Evolutionary conservation across 331 rosid species (phyloP).

Genomic region (Cydonia oblonga): DNA sequence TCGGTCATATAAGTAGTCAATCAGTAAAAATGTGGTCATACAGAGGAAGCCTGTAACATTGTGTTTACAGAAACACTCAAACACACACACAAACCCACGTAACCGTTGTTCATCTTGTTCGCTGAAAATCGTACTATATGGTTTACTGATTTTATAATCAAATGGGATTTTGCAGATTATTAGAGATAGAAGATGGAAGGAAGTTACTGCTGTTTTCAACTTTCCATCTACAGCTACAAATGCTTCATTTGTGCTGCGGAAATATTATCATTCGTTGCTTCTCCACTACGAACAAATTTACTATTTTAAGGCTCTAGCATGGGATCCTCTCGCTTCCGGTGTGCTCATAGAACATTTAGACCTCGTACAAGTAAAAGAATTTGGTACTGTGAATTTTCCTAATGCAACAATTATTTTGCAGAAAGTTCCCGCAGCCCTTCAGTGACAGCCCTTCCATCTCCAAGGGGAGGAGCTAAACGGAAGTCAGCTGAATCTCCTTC

Average conservation of each 20-base stretch:
- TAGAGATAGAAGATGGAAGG: conserved; percentile 80
- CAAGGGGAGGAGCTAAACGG: conserved; percentile 22
- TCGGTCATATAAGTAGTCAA: background rate
- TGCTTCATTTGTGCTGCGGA: conserved; percentile 85
- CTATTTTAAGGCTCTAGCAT: conserved; percentile 49
- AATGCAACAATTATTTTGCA: conserved; percentile 15
- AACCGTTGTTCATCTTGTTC: background rate
- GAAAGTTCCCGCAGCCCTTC: conserved; percentile 36
- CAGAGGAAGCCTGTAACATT: background rate
- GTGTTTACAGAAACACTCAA: background rate
- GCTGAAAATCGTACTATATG: background rate
- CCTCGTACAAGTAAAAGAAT: background rate
- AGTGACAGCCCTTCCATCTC: conserved; percentile 19
- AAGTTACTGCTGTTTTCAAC: conserved; percentile 67
- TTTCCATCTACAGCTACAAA: conserved; percentile 96
- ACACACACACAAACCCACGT: background rate
- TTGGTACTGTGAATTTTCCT: background rate
- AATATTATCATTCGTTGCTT: conserved; percentile 71
- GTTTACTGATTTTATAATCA: conserved; percentile 3
- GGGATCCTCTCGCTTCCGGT: conserved; percentile 39
- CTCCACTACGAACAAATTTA: conserved; percentile 73
- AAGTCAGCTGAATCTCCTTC: conserved; percentile 24
- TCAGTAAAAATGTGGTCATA: background rate
- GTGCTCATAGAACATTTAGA: conserved; percentile 5
- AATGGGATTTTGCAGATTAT: conserved; percentile 43